These are phyloP conservation scores for Pseudocercospora cruenta DNA, from an alignment of 2,329 filamentous ascomycete genomes.

Conservation along the genomic window DNA sequence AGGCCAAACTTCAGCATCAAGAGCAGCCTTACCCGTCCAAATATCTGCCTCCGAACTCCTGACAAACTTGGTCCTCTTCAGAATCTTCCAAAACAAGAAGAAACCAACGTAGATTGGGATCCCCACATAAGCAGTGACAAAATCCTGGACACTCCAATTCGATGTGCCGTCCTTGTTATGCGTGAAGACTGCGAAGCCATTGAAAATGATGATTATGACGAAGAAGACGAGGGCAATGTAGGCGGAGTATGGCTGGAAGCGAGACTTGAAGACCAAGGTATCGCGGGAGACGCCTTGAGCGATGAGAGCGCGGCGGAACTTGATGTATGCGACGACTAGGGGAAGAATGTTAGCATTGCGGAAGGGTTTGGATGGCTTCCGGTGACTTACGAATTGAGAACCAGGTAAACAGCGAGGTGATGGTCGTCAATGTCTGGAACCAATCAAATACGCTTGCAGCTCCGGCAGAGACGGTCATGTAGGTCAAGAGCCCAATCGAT, in stretches of 20 bases:
- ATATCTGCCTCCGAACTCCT: constrained; percentile 49
- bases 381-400: constrained; percentile 20
- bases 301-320: constrained; percentile 35
- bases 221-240: constrained; percentile 62
- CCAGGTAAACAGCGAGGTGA: constrained; percentile 40
- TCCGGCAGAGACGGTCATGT: constrained; percentile 50
- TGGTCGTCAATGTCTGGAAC: constrained; percentile 43
- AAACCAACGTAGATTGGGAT: constrained; percentile 45
- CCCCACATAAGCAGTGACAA: constrained; percentile 49
- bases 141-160: constrained; percentile 49
- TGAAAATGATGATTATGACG: constrained; percentile 68
- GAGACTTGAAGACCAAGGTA: constrained; percentile 54
- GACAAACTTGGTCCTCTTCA: constrained; percentile 62
- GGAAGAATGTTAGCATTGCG: neutral
- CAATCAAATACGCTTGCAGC: constrained; percentile 40
- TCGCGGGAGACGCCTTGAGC: constrained; percentile 36
- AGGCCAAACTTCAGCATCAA: constrained; percentile 52
- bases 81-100: constrained; percentile 67
- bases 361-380: no score
- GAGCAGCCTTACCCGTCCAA: constrained; percentile 50
- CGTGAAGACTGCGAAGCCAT: constrained; percentile 64
- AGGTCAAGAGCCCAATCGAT: constrained; percentile 61
- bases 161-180: constrained; percentile 32
- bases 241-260: constrained; percentile 58
- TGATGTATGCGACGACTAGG: constrained; percentile 26